Evolutionary conservation across 306 rosid genomes (phyloP).

Genomic region (Cucurbita pepo): DNA sequence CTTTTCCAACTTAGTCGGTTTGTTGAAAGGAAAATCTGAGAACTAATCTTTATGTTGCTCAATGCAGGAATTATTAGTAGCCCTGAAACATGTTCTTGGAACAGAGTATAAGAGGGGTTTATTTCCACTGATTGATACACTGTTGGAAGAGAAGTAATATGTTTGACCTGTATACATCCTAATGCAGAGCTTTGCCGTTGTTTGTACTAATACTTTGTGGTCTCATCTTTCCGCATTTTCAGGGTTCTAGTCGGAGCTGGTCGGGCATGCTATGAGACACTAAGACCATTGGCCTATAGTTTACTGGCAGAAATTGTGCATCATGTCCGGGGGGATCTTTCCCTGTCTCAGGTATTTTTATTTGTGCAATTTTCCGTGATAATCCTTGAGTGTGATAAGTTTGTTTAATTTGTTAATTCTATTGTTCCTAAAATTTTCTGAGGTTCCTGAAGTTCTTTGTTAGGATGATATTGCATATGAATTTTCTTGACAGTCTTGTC

Average conservation of each 20-base stretch:
- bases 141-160: conserved; percentile 81
- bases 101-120: conserved; percentile 95
- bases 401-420: neutral
- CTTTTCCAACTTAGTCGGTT: neutral
- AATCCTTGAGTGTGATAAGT: neutral
- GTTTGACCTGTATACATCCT: conserved; percentile 1
- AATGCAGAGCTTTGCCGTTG: neutral
- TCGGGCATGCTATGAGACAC: conserved; percentile 91
- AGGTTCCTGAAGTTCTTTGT: neutral
- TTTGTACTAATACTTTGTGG: conserved; percentile 8
- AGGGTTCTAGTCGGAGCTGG: conserved; percentile 97
- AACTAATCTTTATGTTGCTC: conserved; percentile 12
- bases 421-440: neutral
- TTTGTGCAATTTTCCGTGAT: neutral
- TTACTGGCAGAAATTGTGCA: conserved; percentile 97
- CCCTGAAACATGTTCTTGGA: conserved; percentile 97
- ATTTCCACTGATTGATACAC: conserved; percentile 92
- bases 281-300: conserved; percentile 96
- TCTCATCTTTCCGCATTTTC: conserved; percentile 9
- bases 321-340: conserved; percentile 88
- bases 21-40: neutral
- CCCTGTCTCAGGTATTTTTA: conserved; percentile 59
- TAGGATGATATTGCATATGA: neutral
- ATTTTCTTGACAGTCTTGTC: neutral
- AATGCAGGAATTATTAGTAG: conserved; percentile 81